Evolutionary conservation across 1,284 basidiomycete species (phyloP).

Genomic region (Malassezia vespertilionis): DNA sequence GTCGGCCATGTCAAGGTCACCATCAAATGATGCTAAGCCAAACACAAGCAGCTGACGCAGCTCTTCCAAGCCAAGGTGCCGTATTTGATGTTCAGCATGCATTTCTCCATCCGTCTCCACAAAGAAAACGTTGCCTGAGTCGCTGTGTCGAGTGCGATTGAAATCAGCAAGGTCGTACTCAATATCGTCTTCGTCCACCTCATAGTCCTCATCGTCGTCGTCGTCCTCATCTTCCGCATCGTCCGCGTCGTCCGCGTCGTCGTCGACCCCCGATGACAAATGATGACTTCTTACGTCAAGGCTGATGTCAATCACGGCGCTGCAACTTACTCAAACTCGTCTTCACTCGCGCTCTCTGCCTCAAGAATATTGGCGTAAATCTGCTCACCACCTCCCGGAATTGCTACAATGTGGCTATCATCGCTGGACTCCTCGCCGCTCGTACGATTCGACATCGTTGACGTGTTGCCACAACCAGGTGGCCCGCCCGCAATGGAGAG

Average conservation of each 20-base stretch:
- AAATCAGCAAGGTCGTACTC: no score
- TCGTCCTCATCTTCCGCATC: conserved; percentile 25
- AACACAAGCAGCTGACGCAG: conserved; percentile 16
- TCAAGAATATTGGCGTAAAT: background rate
- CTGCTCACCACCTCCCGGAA: background rate
- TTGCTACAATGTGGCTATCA: background rate
- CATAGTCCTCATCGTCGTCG: conserved; percentile 19
- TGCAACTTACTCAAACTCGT: background rate
- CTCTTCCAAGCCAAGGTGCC: background rate
- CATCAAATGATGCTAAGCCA: conserved; percentile 21
- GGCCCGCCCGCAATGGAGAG: background rate
- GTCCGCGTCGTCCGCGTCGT: conserved; percentile 16
- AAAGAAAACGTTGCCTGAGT: conserved; percentile 16
- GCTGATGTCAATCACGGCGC: no score
- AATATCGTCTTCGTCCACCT: conserved; percentile 3
- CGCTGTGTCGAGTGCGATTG: conserved; percentile 20
- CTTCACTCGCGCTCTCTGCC: background rate
- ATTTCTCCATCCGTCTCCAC: background rate
- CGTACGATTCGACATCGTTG: background rate
- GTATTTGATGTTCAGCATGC: conserved; percentile 1
- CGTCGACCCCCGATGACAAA: conserved; percentile 14
- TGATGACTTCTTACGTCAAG: no score
- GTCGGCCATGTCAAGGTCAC: conserved; percentile 20
- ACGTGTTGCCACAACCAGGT: background rate
- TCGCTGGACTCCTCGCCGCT: background rate